Evolutionary conservation across 371 early-diverging fungal genomes (phyloP).

Genomic region (Blastocladiella emersonii): DNA sequence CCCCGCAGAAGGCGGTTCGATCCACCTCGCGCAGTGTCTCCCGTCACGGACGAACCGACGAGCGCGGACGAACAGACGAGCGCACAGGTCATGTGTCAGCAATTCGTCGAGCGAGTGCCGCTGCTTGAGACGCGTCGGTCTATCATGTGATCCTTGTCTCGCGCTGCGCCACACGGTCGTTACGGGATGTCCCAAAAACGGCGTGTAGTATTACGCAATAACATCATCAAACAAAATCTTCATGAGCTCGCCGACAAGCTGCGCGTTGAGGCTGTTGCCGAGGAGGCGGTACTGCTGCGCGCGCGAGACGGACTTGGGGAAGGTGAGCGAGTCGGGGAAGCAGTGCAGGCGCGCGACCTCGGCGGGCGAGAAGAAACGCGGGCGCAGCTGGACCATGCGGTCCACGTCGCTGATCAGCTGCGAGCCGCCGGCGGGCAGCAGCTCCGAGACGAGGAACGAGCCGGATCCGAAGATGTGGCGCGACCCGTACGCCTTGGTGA

Average conservation of each 20-base stretch:
- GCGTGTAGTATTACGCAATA: too few relatives aligned
- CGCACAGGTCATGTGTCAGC: too few relatives aligned
- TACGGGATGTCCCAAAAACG: too few relatives aligned
- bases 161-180: too few relatives aligned
- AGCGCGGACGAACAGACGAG: too few relatives aligned
- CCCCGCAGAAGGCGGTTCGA: too few relatives aligned
- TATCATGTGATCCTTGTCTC: too few relatives aligned
- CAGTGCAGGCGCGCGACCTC: slow-evolving; percentile 28
- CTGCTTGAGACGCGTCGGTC: too few relatives aligned
- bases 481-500: slow-evolving; percentile 23
- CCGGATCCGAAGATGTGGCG: slow-evolving; percentile 21
- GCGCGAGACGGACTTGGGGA: slow-evolving; percentile 14
- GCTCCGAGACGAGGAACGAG: slow-evolving; percentile 10
- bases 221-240: slow-evolving; percentile 13
- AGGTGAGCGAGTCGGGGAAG: slow-evolving; percentile 19
- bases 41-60: too few relatives aligned
- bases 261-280: slow-evolving; percentile 25
- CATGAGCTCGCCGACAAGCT: slow-evolving; percentile 21
- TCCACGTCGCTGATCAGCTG: not conserved
- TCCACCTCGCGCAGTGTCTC: too few relatives aligned
- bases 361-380: slow-evolving; percentile 26
- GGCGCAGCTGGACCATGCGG: slow-evolving; percentile 9
- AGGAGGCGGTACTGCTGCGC: slow-evolving; percentile 22
- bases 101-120: too few relatives aligned
- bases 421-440: not conserved